A percentile compares a stretch with the other conserved stretches of the same genome.
Evolutionary conservation across 805 yeast genomes (phyloP).

Genomic region (Nakazawaea ambrosiae): DNA sequence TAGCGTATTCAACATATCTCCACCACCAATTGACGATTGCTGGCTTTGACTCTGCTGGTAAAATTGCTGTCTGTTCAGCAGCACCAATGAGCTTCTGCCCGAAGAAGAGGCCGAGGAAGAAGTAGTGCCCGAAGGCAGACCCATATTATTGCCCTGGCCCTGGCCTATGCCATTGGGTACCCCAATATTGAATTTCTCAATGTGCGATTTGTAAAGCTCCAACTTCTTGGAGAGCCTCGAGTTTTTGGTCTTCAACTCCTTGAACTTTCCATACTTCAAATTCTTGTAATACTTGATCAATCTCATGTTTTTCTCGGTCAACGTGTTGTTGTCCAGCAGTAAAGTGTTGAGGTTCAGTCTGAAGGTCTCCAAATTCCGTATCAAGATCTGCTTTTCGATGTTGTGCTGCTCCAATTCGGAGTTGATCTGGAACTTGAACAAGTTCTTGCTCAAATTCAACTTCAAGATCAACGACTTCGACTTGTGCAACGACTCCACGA

Average conservation of each 20-base stretch:
- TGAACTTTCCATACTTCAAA: conserved; percentile 23
- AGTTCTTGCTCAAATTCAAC: conserved; percentile 24
- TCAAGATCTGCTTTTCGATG: conserved; percentile 24
- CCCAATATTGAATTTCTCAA: too few relatives aligned
- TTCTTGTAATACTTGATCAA: conserved; percentile 23
- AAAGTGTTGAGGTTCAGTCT: conserved; percentile 20
- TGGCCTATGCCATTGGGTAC: background rate
- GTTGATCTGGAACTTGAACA: conserved; percentile 21
- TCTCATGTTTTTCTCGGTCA: conserved; percentile 23
- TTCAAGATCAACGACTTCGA: conserved; percentile 17
- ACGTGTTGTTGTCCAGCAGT: conserved; percentile 22
- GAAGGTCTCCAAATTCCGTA: conserved; percentile 20
- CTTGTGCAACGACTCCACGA: background rate
- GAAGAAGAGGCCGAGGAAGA: conserved; percentile 8
- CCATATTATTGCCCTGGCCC: background rate
- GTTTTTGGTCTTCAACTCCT: conserved; percentile 21
- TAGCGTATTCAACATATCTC: conserved; percentile 25
- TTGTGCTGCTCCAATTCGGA: conserved; percentile 20
- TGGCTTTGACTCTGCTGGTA: conserved; percentile 3
- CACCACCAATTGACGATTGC: background rate
- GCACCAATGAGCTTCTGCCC: conserved; percentile 7
- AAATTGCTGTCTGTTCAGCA: too few relatives aligned
- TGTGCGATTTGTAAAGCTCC: conserved; percentile 5
- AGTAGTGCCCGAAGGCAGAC: background rate
- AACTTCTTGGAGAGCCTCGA: conserved; percentile 19